phyloP scores from a whole-genome alignment of 257 asterid species.

The Eucommia ulmoides region DNA sequence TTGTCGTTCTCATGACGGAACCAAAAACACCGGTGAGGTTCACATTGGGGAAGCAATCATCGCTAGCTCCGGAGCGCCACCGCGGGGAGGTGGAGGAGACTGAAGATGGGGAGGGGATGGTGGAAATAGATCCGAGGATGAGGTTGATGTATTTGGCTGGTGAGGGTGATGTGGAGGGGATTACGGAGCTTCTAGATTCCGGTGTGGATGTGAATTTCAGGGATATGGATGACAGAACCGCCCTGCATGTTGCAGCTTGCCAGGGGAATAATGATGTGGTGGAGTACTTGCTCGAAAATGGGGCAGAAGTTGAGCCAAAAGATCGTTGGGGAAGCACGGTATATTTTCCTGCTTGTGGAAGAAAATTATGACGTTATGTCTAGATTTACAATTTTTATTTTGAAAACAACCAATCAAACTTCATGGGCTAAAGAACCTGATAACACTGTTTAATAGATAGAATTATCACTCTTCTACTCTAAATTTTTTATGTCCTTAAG shows the following conservation, averaged over 20 bases:
- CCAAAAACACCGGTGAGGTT: constrained; percentile 29
- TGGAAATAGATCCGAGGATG: constrained; percentile 51
- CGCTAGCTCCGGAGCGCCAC: constrained; percentile 75
- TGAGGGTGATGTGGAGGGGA: constrained; percentile 85
- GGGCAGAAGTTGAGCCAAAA: constrained; percentile 45
- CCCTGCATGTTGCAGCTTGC: constrained; percentile 92
- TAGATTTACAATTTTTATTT: too few species aligned
- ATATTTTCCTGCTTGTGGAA: too few species aligned
- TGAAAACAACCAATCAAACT: too few species aligned
- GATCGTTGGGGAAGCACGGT: constrained; percentile 99
- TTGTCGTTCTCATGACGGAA: constrained; percentile 29
- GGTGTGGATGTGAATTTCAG: constrained; percentile 73
- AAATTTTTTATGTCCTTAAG: too few species aligned
- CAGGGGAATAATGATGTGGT: constrained; percentile 76
- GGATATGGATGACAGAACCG: constrained; percentile 86
- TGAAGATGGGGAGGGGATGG: constrained; percentile 31
- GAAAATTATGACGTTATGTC: too few species aligned
- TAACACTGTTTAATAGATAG: too few species aligned
- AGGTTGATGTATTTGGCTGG: constrained; percentile 76
- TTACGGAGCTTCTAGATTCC: constrained; percentile 50
- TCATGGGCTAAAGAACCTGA: too few species aligned
- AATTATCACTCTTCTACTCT: too few species aligned
- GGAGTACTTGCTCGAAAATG: constrained; percentile 39
- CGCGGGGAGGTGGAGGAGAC: constrained; percentile 24
- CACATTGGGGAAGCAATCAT: constrained; percentile 74